Base-by-base conservation (phyloP, 2,329 filamentous ascomycete genomes). In the Talaromyces sp. region DNA sequence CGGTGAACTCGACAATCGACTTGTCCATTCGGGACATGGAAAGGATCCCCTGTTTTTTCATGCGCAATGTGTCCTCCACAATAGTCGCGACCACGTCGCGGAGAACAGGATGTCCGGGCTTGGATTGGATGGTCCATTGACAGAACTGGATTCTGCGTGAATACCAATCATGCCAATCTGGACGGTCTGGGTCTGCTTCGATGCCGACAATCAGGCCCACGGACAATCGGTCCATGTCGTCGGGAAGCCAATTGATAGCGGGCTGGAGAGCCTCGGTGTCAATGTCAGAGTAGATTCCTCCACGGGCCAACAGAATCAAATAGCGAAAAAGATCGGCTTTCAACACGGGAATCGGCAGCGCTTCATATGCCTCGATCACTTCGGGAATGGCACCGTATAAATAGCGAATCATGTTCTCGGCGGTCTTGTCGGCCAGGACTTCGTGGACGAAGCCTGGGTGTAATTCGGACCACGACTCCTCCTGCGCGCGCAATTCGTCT, bases 41-140 rank as follows among this genome's bases (percentile, higher is more conserved):
- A 24, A 96, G 81, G 53, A 81, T 80, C 21, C 90, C 89, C 8
- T 79, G 75, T 58, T 80, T 80, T 80, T 95, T 92, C 76, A 88
- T 84, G 61, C 82, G 80, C 55, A 97, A 80, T 0, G 92, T 90
- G 72, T 92, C 86, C 65, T 90, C 83, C 0, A 93, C 96, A 70
- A 99, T 92, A 66, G 87, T 88, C 14, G 89, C 82, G 32, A 99
- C 91, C 62, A 96, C 85, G 63, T 97, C 91, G 63, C 92, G 86
- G 61, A 99, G 83, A 12, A 96, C 86, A 0, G 94, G 94, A 73
- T 99, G 94, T 11, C 94, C 94, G 0, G 93, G 89, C 76, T 99
- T 99, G 60, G 90, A 81, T 75, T 97, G 93, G 64, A 99, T 97
- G 1, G 94, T 99, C 94, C 94, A 99, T 75, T 99, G 94, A 77